Evolutionary conservation across 306 rosid species (phyloP).

Genomic region (Lithocarpus polystachyus): DNA sequence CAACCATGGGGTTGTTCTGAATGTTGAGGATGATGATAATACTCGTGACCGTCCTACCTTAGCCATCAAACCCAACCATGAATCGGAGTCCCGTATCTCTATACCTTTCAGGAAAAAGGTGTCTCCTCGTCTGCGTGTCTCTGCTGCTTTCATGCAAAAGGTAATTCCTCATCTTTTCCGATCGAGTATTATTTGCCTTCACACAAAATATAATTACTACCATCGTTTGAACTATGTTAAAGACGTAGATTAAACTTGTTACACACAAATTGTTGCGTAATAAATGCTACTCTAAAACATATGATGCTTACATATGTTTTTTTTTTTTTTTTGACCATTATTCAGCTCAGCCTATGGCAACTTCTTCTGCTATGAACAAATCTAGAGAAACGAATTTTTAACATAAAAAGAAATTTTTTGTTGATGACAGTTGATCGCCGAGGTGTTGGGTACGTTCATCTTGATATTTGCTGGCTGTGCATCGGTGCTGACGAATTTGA

Average conservation of each 20-base stretch:
- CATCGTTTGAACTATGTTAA: neutral
- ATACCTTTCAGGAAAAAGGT: constrained; percentile 74
- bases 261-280: too few relatives aligned
- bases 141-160: too few relatives aligned
- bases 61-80: constrained; percentile 14
- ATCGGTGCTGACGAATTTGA: constrained; percentile 54
- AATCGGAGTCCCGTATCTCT: constrained; percentile 14
- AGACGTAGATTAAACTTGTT: too few relatives aligned
- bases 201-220: neutral
- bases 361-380: neutral
- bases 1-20: constrained; percentile 32
- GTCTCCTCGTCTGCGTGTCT: neutral
- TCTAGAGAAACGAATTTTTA: neutral
- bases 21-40: constrained; percentile 30
- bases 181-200: neutral
- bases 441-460: constrained; percentile 69
- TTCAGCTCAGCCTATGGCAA: neutral
- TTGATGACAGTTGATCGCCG: constrained; percentile 64
- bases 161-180: neutral
- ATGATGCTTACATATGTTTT: too few relatives aligned
- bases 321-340: neutral
- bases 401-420: neutral
- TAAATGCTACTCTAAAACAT: too few relatives aligned
- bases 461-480: constrained; percentile 79
- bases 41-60: neutral